Conservation (phyloP, 2,329 filamentous ascomycete genomes). For the Fusarium haematococcum region DNA sequence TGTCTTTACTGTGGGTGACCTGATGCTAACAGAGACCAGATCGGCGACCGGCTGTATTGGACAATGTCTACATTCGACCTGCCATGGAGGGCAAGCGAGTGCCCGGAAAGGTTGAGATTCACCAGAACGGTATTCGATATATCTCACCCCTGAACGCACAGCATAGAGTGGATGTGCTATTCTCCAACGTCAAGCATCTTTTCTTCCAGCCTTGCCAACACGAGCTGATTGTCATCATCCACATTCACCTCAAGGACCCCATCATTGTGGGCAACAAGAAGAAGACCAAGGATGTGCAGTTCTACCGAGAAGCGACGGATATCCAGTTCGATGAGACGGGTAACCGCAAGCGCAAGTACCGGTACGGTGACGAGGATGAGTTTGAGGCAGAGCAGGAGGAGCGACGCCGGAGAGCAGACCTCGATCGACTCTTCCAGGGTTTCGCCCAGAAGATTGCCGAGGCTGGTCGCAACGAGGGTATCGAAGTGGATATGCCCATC, state of each 20-base stretch:
- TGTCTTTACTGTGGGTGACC: not conserved
- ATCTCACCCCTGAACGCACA: conserved; percentile 83
- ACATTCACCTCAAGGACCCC: conserved; percentile 96
- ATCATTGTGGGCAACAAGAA: conserved; percentile 98
- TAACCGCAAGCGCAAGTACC: conserved; percentile 96
- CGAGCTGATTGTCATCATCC: conserved; percentile 97
- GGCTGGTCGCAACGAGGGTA: conserved; percentile 88
- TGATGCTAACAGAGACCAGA: conserved; percentile 68
- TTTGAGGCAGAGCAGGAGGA: conserved; percentile 99
- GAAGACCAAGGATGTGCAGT: conserved; percentile 99
- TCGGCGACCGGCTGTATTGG: conserved; percentile 88
- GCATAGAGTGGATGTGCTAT: conserved; percentile 91
- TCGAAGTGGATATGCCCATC: conserved; percentile 96
- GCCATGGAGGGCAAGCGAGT: conserved; percentile 97
- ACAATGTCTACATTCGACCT: conserved; percentile 95
- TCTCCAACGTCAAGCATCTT: conserved; percentile 97
- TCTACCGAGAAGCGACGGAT: conserved; percentile 97
- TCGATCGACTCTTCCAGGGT: conserved; percentile 94
- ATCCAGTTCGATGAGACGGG: conserved; percentile 99
- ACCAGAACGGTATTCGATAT: conserved; percentile 98
- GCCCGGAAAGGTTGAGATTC: conserved; percentile 94
- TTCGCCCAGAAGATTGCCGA: conserved; percentile 99
- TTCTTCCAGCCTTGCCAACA: conserved; percentile 99
- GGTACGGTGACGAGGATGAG: conserved; percentile 97
- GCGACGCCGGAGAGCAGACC: conserved; percentile 86